These are phyloP conservation scores for Dryadomyces quercus-mongolicae DNA, from an alignment of 2,329 filamentous ascomycete genomes.

Conservation along the genomic window DNA sequence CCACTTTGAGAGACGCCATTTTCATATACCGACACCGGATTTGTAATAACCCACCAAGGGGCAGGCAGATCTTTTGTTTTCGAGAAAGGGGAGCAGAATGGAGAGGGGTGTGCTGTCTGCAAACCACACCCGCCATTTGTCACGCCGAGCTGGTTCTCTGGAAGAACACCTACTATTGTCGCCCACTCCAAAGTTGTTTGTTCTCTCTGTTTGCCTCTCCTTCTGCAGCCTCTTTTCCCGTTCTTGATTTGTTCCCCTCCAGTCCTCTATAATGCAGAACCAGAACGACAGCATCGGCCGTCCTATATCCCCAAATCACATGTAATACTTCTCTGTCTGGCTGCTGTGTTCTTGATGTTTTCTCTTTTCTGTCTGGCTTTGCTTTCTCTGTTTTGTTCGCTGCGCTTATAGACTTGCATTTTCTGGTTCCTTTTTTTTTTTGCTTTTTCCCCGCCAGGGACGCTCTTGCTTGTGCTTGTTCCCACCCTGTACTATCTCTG, in stretches of 20 bases:
- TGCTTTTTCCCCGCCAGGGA: not conserved
- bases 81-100: not conserved
- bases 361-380: not conserved
- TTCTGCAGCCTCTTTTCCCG: not conserved
- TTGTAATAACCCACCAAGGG: not conserved
- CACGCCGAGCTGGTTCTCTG: conserved; percentile 9
- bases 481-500: not conserved
- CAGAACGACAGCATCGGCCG: not conserved
- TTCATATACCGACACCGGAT: not conserved
- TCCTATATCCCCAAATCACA: not conserved
- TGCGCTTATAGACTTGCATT: not conserved
- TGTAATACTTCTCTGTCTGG: not conserved
- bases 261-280: not conserved
- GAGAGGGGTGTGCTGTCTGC: not conserved
- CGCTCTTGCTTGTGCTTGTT: not conserved
- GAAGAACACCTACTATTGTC: not conserved
- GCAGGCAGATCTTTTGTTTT: not conserved
- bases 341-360: not conserved
- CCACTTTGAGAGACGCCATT: not conserved
- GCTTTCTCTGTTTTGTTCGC: not conserved
- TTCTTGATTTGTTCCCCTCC: not conserved
- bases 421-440: not conserved
- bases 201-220: not conserved
- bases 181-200: not conserved
- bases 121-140: not conserved